Evolutionary conservation across 2,329 filamentous ascomycete genomes (phyloP).

Genomic region (Ophiocordyceps camponoti-floridani): DNA sequence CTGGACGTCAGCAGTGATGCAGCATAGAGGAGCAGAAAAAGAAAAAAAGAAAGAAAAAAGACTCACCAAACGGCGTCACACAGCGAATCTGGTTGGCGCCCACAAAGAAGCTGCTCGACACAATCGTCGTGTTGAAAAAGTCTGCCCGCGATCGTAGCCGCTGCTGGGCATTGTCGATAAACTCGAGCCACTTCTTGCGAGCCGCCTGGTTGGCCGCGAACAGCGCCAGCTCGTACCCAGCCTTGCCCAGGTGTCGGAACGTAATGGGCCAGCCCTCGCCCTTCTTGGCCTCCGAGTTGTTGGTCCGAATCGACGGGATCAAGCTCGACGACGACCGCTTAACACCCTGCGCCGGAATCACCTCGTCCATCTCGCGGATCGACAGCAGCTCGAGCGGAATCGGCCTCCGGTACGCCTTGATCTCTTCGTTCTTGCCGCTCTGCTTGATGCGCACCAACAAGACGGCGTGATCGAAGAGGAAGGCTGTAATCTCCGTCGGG

Average conservation of each 20-base stretch:
- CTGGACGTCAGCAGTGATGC: not conserved
- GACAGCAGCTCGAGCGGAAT: slow-evolving; percentile 87
- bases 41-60: not conserved
- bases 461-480: slow-evolving; percentile 91
- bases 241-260: slow-evolving; percentile 88
- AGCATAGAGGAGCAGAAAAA: not conserved
- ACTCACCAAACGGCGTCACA: slow-evolving; percentile 72
- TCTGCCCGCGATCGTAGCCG: slow-evolving; percentile 72
- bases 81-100: slow-evolving; percentile 77
- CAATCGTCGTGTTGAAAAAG: slow-evolving; percentile 62
- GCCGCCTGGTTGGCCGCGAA: slow-evolving; percentile 75
- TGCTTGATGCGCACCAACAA: slow-evolving; percentile 81
- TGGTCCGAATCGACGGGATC: slow-evolving; percentile 36
- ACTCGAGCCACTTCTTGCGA: slow-evolving; percentile 91
- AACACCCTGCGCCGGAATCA: slow-evolving; percentile 64
- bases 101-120: slow-evolving; percentile 42
- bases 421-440: slow-evolving; percentile 82
- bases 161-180: slow-evolving; percentile 80
- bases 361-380: slow-evolving; percentile 93
- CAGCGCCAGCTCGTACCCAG: slow-evolving; percentile 80
- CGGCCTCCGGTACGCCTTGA: slow-evolving; percentile 83
- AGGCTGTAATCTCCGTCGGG: slow-evolving; percentile 77
- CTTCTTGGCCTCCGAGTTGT: slow-evolving; percentile 35
- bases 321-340: slow-evolving; percentile 83
- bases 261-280: slow-evolving; percentile 81